Evolutionary conservation across 441 rosid species (phyloP), one percentile per base, ranked within the genome.

Genomic region (Caryocar brasiliense): DNA sequence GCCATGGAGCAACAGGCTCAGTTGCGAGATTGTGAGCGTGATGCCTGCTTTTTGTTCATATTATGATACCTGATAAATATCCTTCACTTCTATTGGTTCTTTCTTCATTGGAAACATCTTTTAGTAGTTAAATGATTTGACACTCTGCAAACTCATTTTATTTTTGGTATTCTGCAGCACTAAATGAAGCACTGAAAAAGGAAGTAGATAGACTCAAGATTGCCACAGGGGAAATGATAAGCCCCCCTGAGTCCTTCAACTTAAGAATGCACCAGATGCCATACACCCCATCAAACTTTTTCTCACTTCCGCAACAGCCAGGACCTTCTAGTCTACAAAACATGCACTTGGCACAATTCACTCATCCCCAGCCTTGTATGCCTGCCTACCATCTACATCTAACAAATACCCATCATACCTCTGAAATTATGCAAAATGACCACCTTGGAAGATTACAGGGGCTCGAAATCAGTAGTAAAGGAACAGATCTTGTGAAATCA

Each of bases 1-100:
- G 78, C 80, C 23, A 74, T 85, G 95, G 96, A 87, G 61, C 95
- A 85, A 58, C 86, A 82, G 73, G 92, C 92, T 52, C 95, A 80
- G 49, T 66, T 85, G 63, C 80, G 85, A 10, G 92, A 87, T 67
- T 91, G 93, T 84, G 67, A 59, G 61, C 7, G n/a, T 14, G 25
- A 29, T 4, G 14, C 36, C 17, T 3, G 18, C 32, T 3, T 22
- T 19, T 1, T 15, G 25, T 25, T 32, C 24, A 23, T 19, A 21
- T 36, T 35, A 8, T 37, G 45, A 7, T 36, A 20, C 7, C 35
- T 19, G 8, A 30, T 51, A 7, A 4, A 0, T 27, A 1, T 20
- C 38, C 3, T 11, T 6, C 19, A 9, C 26, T 8, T 35, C 1
- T 10, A 2, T 22, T 15, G 33, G 12, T 8, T 5, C 2, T 26